Percentiles rank a stretch among this genome's conserved stretches.
Conservation (phyloP, 352 stramenopile species). For the Globisporangium nodosum region DNA sequence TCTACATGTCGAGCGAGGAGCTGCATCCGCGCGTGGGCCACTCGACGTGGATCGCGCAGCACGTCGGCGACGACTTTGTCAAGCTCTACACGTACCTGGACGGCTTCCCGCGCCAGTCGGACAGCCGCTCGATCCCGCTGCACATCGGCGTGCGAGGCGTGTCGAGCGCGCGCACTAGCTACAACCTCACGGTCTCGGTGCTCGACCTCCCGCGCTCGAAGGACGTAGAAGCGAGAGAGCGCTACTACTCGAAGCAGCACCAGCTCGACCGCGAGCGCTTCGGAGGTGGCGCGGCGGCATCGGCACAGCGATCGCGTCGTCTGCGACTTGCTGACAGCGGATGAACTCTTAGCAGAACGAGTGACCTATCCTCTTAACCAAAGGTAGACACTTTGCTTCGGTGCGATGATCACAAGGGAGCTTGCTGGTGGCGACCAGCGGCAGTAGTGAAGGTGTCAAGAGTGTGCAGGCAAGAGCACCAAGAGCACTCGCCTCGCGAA, state of each 20-base stretch:
- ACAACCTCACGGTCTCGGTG: constrained; percentile 53
- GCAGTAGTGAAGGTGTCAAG: no score
- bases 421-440: no score
- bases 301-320: neutral
- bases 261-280: constrained; percentile 11
- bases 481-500: no score
- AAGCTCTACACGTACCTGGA: constrained; percentile 75
- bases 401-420: no score
- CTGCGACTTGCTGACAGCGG: neutral
- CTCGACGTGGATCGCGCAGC: constrained; percentile 69
- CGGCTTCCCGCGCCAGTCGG: constrained; percentile 55
- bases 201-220: constrained; percentile 45
- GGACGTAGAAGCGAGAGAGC: constrained; percentile 38
- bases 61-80: constrained; percentile 42
- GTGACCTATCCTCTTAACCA: no score
- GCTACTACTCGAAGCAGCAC: constrained; percentile 57
- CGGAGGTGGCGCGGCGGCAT: neutral
- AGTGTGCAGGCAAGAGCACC: no score
- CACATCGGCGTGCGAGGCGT: constrained; percentile 67
- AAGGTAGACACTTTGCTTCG: no score
- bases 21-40: constrained; percentile 56
- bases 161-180: constrained; percentile 22
- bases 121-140: constrained; percentile 54
- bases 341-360: neutral
- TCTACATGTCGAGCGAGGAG: constrained; percentile 67